Percentiles rank a stretch among this genome's conserved stretches.
These are phyloP conservation scores for Cercospora sp. DNA, from an alignment of 2,329 filamentous ascomycete genomes.

Conservation along the genomic window DNA sequence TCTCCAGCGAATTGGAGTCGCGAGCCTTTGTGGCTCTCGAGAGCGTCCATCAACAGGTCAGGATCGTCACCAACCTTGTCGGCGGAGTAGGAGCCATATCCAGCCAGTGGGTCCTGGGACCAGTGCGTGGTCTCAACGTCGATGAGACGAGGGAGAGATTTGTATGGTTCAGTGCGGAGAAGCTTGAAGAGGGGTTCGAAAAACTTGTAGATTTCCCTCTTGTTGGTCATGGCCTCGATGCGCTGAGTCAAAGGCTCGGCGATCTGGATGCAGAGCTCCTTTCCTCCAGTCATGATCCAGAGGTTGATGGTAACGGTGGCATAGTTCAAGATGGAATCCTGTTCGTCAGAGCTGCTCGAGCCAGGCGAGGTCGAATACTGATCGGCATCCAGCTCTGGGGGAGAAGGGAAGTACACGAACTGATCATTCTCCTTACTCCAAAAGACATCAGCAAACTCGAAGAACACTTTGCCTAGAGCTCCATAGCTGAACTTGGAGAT, in stretches of 20 bases:
- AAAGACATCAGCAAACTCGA: constrained; percentile 48
- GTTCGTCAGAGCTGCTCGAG: constrained; percentile 36
- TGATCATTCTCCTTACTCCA: constrained; percentile 51
- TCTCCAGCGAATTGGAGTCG: constrained; percentile 46
- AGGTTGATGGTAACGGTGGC: constrained; percentile 48
- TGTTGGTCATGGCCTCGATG: constrained; percentile 46
- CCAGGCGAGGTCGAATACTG: constrained; percentile 30
- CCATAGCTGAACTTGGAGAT: constrained; percentile 45
- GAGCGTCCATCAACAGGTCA: constrained; percentile 39
- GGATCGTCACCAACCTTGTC: constrained; percentile 50
- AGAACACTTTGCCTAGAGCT: constrained; percentile 48
- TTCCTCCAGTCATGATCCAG: constrained; percentile 47
- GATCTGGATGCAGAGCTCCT: constrained; percentile 48
- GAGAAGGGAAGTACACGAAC: constrained; percentile 48
- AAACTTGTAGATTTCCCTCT: constrained; percentile 43
- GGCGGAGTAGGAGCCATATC: constrained; percentile 48
- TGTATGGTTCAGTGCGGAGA: constrained; percentile 47
- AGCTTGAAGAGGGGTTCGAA: constrained; percentile 49
- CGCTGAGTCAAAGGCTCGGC: constrained; percentile 49
- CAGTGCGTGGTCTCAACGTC: constrained; percentile 48
- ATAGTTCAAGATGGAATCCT: constrained; percentile 45
- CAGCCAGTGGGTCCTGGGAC: constrained; percentile 47
- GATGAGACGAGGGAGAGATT: constrained; percentile 43
- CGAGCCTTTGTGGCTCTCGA: constrained; percentile 41
- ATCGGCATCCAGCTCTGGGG: constrained; percentile 32